These are phyloP conservation scores for Diaporthe sp. DNA, from an alignment of 2,329 filamentous ascomycete species.

Conservation along the genomic window DNA sequence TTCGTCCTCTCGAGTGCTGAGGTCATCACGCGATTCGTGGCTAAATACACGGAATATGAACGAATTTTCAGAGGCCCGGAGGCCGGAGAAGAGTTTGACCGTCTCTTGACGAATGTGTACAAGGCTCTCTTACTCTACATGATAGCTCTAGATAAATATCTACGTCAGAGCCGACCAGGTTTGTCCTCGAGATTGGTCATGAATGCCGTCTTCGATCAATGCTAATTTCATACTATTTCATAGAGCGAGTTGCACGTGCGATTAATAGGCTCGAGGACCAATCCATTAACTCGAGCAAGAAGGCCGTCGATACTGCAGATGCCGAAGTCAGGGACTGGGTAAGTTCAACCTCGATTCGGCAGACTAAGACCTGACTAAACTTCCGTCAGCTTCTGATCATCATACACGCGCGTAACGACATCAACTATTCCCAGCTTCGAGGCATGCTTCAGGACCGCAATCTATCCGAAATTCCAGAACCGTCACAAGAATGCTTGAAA, in stretches of 20 bases:
- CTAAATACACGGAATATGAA: neutral
- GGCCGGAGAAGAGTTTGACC: neutral
- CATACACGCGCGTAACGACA: neutral
- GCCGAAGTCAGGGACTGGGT: neutral
- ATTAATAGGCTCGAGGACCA: too few relatives aligned
- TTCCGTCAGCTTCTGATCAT: neutral
- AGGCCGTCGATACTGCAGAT: neutral
- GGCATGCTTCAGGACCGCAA: too few relatives aligned
- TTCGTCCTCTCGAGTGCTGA: conserved; percentile 15
- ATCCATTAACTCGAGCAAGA: neutral
- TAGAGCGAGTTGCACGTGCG: too few relatives aligned
- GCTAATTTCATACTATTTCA: too few relatives aligned
- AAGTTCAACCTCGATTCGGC: too few relatives aligned
- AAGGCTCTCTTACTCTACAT: neutral
- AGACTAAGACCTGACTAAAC: neutral
- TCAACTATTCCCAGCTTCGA: too few relatives aligned
- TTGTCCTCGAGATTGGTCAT: neutral
- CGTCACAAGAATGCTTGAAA: conserved; percentile 49
- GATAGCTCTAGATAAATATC: neutral
- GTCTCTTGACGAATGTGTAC: neutral
- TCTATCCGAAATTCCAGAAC: neutral
- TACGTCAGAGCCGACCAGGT: neutral
- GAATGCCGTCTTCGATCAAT: too few relatives aligned
- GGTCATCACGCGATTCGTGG: neutral
- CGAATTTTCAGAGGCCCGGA: neutral